phyloP scores from a whole-genome alignment of 768 basidiomycete genomes.

The Mycena leptocephala region DNA sequence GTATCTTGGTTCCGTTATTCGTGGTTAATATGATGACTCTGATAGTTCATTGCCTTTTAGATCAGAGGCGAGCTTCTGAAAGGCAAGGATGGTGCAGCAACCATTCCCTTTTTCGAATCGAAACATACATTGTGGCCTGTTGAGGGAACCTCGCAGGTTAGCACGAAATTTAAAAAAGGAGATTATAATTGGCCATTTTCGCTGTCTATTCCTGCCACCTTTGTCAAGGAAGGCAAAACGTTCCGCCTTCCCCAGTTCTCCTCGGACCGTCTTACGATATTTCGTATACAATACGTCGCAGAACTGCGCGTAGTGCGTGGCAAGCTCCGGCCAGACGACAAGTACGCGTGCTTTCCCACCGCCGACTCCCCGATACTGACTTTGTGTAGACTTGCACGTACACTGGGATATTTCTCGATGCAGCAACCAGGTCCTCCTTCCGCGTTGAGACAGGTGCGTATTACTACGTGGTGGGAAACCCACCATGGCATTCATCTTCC shows the following conservation, averaged over 20 bases:
- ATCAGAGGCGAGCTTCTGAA: constrained; percentile 21
- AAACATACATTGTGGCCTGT: constrained; percentile 20
- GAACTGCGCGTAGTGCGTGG: constrained; percentile 29
- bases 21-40: neutral
- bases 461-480: too few relatives aligned
- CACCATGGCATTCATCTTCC: neutral
- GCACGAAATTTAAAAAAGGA: constrained; percentile 18
- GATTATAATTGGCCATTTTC: constrained; percentile 32
- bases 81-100: neutral
- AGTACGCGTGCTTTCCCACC: neutral
- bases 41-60: neutral
- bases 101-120: constrained; percentile 6
- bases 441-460: constrained; percentile 5
- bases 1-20: neutral
- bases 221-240: constrained; percentile 17
- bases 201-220: constrained; percentile 17
- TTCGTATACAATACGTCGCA: constrained; percentile 13
- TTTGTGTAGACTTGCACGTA: neutral
- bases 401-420: constrained; percentile 32
- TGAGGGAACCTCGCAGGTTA: constrained; percentile 13
- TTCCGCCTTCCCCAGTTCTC: constrained; percentile 24
- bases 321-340: constrained; percentile 28
- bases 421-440: constrained; percentile 24
- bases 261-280: neutral
- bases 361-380: neutral